A percentile compares a stretch with the other conserved stretches of the same genome.
Conservation (phyloP, 768 basidiomycete genomes). For the Mycena alexandri region DNA sequence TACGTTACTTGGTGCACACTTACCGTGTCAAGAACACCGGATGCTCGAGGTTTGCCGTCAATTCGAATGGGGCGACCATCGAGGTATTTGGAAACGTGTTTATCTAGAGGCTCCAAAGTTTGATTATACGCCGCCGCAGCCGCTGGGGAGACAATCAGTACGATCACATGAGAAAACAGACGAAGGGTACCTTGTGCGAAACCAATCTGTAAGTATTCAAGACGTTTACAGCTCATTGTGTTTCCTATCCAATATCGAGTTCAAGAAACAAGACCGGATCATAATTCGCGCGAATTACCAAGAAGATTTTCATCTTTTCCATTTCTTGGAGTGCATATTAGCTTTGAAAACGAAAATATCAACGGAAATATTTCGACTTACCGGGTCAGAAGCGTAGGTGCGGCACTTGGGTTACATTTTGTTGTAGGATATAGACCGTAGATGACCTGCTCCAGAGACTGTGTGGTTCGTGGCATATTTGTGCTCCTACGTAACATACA, state of each 20-base stretch:
- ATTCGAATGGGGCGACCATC: constrained; percentile 77
- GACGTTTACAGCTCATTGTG: constrained; percentile 73
- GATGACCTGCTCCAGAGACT: constrained; percentile 80
- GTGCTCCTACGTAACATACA: constrained; percentile 65
- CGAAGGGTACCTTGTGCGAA: constrained; percentile 72
- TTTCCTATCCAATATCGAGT: constrained; percentile 57
- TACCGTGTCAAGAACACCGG: constrained; percentile 82
- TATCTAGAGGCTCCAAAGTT: constrained; percentile 71
- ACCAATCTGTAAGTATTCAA: constrained; percentile 70
- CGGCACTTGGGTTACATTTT: constrained; percentile 58
- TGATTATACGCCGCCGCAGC: constrained; percentile 76
- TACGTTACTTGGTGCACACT: not conserved
- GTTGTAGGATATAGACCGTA: constrained; percentile 75
- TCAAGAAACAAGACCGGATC: not conserved
- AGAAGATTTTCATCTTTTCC: constrained; percentile 38
- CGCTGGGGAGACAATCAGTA: constrained; percentile 51
- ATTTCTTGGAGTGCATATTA: constrained; percentile 24
- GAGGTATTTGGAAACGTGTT: constrained; percentile 75
- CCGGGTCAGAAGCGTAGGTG: constrained; percentile 71
- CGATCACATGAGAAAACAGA: not conserved
- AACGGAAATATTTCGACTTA: constrained; percentile 58
- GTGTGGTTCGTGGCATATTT: constrained; percentile 82
- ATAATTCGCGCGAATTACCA: not conserved
- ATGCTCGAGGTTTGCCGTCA: constrained; percentile 81
- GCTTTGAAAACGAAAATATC: not conserved